Percentiles rank a stretch among this genome's conserved stretches.
phyloP scores from a whole-genome alignment of 192 early-diverging fungal species.

The Diversispora epigaea region DNA sequence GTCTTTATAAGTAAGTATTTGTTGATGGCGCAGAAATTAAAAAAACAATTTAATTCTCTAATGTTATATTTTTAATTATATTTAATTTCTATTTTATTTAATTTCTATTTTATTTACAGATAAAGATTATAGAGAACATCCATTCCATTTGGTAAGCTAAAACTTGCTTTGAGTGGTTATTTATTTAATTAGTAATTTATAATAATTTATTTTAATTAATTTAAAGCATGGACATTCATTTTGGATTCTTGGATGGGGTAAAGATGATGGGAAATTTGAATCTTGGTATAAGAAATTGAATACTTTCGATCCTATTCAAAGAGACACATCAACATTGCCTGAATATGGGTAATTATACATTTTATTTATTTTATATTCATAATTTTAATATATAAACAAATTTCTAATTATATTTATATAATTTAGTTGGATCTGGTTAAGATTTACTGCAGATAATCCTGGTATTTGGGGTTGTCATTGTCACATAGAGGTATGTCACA shows the following conservation, averaged over 20 bases:
- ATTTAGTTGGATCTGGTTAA: too few species aligned
- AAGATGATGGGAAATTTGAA: conserved; percentile 37
- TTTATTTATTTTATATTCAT: too few species aligned
- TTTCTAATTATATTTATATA: too few species aligned
- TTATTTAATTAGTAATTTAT: neutral
- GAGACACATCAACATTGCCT: conserved; percentile 46
- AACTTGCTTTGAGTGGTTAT: neutral
- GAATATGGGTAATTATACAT: conserved; percentile 11
- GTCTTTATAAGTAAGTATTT: conserved; percentile 23
- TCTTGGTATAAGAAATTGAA: conserved; percentile 25
- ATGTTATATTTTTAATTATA: too few species aligned
- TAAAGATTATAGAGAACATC: conserved; percentile 36
- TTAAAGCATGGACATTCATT: conserved; percentile 46
- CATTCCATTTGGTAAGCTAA: conserved; percentile 39
- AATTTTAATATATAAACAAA: too few species aligned
- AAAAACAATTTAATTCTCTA: neutral
- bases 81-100: neutral
- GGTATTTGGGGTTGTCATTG: too few species aligned
- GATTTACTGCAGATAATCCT: too few species aligned
- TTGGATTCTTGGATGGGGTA: conserved; percentile 45
- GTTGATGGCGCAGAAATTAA: neutral
- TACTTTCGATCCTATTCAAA: conserved; percentile 36
- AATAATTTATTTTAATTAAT: conserved; percentile 28
- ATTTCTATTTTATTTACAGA: neutral
- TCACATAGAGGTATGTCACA: too few species aligned